Conservation (phyloP, 768 basidiomycete species). For the Krasilnikovozyma curviuscula region DNA sequence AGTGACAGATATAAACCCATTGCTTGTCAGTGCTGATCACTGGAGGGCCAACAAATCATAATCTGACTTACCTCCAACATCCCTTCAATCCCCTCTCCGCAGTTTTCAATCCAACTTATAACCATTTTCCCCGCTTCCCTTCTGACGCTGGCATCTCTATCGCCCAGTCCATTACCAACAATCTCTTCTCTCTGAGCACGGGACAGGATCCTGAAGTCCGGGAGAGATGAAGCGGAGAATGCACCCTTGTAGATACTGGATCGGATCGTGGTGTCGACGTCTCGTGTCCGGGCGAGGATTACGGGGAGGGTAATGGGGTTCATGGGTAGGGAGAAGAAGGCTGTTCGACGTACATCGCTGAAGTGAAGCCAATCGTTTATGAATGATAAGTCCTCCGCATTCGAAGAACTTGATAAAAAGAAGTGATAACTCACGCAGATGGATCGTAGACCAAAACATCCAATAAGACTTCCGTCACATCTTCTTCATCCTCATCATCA, state of each 20-base stretch:
- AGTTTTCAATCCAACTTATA: slow-evolving; percentile 42
- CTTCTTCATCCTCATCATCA: slow-evolving; percentile 9
- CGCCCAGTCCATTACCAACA: slow-evolving; percentile 63
- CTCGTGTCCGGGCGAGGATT: slow-evolving; percentile 58
- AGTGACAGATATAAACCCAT: background rate
- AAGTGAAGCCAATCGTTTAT: too few species aligned
- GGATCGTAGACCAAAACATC: slow-evolving; percentile 52
- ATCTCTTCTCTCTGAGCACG: slow-evolving; percentile 58
- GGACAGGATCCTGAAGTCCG: slow-evolving; percentile 39
- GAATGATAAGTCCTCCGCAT: too few species aligned
- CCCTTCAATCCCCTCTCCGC: slow-evolving; percentile 32
- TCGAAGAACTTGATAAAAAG: too few species aligned
- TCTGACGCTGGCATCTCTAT: slow-evolving; percentile 57
- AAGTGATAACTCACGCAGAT: slow-evolving; percentile 40
- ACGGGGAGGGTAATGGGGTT: slow-evolving; percentile 38
- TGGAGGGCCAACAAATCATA: background rate
- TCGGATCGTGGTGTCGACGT: slow-evolving; percentile 55
- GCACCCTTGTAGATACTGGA: slow-evolving; percentile 49
- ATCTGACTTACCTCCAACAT: slow-evolving; percentile 24
- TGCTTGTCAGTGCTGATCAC: background rate
- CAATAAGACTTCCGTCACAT: slow-evolving; percentile 41
- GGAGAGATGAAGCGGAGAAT: slow-evolving; percentile 43
- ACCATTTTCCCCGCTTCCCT: slow-evolving; percentile 53
- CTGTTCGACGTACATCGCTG: slow-evolving; percentile 73
- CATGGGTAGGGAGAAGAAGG: slow-evolving; percentile 50